These are phyloP conservation scores for Spergularia marina DNA, from an alignment of 148 eudicot species.

Conservation along the genomic window DNA sequence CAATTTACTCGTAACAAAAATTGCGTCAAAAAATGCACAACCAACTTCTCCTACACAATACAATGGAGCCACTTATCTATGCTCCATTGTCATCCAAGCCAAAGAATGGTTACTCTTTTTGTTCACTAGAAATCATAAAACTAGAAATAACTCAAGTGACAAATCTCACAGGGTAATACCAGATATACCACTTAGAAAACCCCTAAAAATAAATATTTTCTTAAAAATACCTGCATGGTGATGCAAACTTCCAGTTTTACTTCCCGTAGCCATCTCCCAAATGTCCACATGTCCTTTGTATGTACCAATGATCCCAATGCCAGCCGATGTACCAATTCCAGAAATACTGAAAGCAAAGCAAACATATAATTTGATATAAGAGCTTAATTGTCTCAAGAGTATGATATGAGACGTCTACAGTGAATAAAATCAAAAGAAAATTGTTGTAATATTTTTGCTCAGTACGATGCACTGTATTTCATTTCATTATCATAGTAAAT, in stretches of 20 bases:
- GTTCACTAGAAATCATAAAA: too few species aligned
- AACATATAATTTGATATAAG: constrained; percentile 6
- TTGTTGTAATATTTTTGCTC: background rate
- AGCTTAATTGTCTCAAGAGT: constrained; percentile 6
- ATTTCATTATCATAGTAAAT: background rate
- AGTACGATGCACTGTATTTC: background rate
- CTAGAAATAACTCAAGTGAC: too few species aligned
- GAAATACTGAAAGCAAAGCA: constrained; percentile 45
- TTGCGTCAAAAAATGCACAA: background rate
- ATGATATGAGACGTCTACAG: background rate
- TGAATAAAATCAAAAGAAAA: too few species aligned
- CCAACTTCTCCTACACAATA: too few species aligned
- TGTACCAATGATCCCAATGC: constrained; percentile 78
- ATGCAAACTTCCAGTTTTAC: constrained; percentile 44
- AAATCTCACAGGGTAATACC: too few species aligned
- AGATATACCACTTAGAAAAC: too few species aligned
- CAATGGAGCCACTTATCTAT: too few species aligned
- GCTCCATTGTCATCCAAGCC: too few species aligned
- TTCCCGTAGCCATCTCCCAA: constrained; percentile 79
- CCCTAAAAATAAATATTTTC: too few species aligned
- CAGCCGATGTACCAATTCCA: constrained; percentile 56
- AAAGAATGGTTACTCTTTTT: too few species aligned
- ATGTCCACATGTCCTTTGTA: constrained; percentile 56
- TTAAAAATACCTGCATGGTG: constrained; percentile 53
- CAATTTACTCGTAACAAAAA: background rate